Evolutionary conservation across 768 basidiomycete species (phyloP), one percentile per base, ranked within the genome.

Genomic region (Termitomyces sp.): DNA sequence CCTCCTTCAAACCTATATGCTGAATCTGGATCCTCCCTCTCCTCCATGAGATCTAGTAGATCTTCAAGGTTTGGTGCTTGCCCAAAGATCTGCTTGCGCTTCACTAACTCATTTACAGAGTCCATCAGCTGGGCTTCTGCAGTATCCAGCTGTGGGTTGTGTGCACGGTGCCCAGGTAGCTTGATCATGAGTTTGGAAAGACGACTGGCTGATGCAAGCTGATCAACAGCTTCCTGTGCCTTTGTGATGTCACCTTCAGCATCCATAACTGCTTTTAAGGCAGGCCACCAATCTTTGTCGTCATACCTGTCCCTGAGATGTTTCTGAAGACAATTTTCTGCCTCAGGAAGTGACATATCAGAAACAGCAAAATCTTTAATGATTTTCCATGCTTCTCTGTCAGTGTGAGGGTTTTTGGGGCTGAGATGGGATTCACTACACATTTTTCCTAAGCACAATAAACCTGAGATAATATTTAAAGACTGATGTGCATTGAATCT

Each of bases 401-500:
- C 69, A 26, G 68, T 16, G 33, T 5, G 27, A 14, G 44, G 44
- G 7, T 6, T 26, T 27, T 45, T n/a, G 6, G 4, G 24, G 27
- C 27, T 18, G 27, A 16, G n/a, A 37, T 37, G 13, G 16, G 36
- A 43, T 10, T 43, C 42, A 22, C 12, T 43, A 24, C 4, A 24
- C 22, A 43, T 14, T 37, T 37, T 12, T 37, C 13, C 12, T 37
- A 14, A 37, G 36, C 36, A 14, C 5, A 37, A 16, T 37, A 14
- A 14, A 37, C 16, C 5, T 37, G 36, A 37, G 36, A 16, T 5
- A 37, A 37, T 16, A 37, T 1, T n/a, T 18, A n/a, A 40, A 2
- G n/a, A 27, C 20, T 33, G 32, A 42, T 30, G 20, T 54, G 27
- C 40, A 44, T 56, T 59, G 58, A 32, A 73, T 75, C 22, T 56